Percentiles rank a stretch among this genome's conserved stretches.
These are phyloP conservation scores for Naematelia aurantialba DNA, from an alignment of 768 basidiomycete genomes.

Conservation along the genomic window DNA sequence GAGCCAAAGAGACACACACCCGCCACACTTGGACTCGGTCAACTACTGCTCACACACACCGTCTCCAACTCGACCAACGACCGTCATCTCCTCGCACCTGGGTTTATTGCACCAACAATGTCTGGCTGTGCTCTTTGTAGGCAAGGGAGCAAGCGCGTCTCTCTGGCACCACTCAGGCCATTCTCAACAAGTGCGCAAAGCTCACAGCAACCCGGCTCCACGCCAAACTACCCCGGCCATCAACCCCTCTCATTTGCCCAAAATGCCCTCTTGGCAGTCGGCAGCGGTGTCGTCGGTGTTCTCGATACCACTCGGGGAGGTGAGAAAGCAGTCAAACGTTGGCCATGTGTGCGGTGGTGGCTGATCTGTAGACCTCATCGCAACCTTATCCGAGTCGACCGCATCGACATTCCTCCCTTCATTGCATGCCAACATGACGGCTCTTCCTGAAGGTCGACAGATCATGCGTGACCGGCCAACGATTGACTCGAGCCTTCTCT, in stretches of 20 bases:
- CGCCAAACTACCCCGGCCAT: conserved; percentile 41
- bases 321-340: no score
- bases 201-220: not conserved
- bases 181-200: not conserved
- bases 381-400: conserved; percentile 88
- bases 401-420: conserved; percentile 72
- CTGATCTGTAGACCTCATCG: conserved; percentile 74
- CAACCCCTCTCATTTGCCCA: conserved; percentile 76
- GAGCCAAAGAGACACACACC: no score
- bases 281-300: conserved; percentile 72
- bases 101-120: no score
- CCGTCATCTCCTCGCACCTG: no score
- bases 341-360: no score
- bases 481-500: conserved; percentile 58
- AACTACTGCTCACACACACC: no score
- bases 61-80: no score
- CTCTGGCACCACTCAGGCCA: not conserved
- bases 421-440: conserved; percentile 72
- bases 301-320: conserved; percentile 79
- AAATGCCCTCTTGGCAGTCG: conserved; percentile 76
- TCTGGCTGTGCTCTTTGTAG: not conserved
- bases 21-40: no score
- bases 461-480: conserved; percentile 83
- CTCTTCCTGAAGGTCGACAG: conserved; percentile 72
- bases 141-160: not conserved